Percentiles rank a stretch among this genome's conserved stretches.
These are phyloP conservation scores for Phytophthora pseudosyringae DNA, from an alignment of 352 stramenopile species.

Conservation along the genomic window DNA sequence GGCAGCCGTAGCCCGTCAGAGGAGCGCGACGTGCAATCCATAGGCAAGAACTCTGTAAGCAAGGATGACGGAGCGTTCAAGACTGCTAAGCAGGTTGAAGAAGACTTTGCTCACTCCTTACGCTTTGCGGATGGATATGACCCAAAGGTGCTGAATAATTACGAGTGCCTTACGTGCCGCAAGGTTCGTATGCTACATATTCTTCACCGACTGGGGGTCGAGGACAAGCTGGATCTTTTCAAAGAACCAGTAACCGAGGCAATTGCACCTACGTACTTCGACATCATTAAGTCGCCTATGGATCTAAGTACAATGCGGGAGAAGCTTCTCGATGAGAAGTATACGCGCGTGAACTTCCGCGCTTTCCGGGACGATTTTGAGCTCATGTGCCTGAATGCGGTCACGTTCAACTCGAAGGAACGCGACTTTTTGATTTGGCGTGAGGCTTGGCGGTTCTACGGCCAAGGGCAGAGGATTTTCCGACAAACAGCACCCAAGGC, in stretches of 20 bases:
- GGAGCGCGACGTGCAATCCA: constrained; percentile 25
- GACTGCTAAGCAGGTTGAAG: constrained; percentile 62
- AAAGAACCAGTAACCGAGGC: constrained; percentile 93
- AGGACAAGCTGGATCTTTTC: constrained; percentile 93
- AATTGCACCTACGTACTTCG: constrained; percentile 94
- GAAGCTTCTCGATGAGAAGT: constrained; percentile 73
- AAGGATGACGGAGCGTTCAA: constrained; percentile 47
- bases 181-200: constrained; percentile 78
- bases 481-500: constrained; percentile 76
- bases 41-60: constrained; percentile 7
- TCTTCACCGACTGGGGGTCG: constrained; percentile 58
- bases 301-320: constrained; percentile 91
- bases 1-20: constrained; percentile 33
- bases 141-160: constrained; percentile 74
- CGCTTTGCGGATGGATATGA: constrained; percentile 75
- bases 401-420: constrained; percentile 95
- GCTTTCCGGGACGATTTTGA: constrained; percentile 94
- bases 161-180: constrained; percentile 85
- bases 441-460: constrained; percentile 93
- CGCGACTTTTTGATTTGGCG: constrained; percentile 92
- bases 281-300: constrained; percentile 94
- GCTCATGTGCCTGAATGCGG: constrained; percentile 95
- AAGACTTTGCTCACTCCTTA: constrained; percentile 63
- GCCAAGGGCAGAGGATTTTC: constrained; percentile 76
- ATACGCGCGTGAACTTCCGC: constrained; percentile 77